A percentile compares a stretch with the other conserved stretches of the same genome.
Evolutionary conservation across 192 early-diverging fungal species (phyloP).

Genomic region (Lobosporangium transversale): DNA sequence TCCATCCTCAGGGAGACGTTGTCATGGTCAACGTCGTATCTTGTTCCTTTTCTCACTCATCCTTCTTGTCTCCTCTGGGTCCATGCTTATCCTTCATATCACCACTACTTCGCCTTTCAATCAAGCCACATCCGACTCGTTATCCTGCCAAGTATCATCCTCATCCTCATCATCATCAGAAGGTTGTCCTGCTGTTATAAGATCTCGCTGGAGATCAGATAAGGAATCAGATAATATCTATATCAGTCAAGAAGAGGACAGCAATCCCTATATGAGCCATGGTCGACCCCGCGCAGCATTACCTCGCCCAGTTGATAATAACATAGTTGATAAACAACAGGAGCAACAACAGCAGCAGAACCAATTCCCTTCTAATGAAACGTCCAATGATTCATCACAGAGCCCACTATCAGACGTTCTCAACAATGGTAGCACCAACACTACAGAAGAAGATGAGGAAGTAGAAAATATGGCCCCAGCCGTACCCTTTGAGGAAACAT

Average conservation of each 20-base stretch:
- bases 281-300: conserved; percentile 38
- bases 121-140: conserved; percentile 15
- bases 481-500: conserved; percentile 28
- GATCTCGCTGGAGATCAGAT: conserved; percentile 21
- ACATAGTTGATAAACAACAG: background rate
- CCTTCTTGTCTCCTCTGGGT: conserved; percentile 43
- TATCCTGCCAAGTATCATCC: conserved; percentile 20
- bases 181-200: conserved; percentile 7
- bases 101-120: conserved; percentile 18
- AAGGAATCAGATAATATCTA: background rate
- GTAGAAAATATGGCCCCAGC: conserved; percentile 2
- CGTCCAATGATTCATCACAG: background rate
- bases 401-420: conserved; percentile 19
- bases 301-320: conserved; percentile 28
- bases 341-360: conserved; percentile 10
- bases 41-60: conserved; percentile 40
- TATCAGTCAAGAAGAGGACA: background rate
- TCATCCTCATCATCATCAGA: conserved; percentile 10
- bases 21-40: conserved; percentile 36
- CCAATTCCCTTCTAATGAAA: background rate
- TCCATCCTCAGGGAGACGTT: conserved; percentile 24
- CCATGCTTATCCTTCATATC: conserved; percentile 45
- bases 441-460: background rate
- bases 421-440: background rate
- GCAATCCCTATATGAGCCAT: conserved; percentile 24